phyloP scores from a whole-genome alignment of 352 stramenopile genomes.

The Pythium brassicae region DNA sequence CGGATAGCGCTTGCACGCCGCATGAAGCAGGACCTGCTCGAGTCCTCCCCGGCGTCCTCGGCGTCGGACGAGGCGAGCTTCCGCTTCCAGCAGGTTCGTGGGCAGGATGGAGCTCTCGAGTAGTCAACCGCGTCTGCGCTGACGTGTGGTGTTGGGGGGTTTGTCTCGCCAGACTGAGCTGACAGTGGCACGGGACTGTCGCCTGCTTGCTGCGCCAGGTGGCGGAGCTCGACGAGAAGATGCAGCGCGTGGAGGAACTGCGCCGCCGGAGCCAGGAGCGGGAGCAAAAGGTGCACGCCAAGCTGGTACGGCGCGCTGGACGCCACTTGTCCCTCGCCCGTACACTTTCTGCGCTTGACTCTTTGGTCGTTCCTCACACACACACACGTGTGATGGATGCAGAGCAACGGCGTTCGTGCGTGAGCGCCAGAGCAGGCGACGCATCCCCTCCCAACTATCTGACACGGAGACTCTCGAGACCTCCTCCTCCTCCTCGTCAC shows the following conservation, averaged over 20 bases:
- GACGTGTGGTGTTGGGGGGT: no score
- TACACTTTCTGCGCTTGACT: no score
- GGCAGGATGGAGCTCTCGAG: no score
- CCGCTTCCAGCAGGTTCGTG: slow-evolving; percentile 50
- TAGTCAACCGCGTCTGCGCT: no score
- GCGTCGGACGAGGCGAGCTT: slow-evolving; percentile 26
- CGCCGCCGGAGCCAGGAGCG: slow-evolving; percentile 58
- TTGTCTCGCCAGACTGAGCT: no score
- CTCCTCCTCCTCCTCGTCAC: no score
- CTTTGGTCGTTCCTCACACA: no score
- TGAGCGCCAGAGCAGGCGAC: background rate
- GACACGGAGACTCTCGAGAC: background rate
- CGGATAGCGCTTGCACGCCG: slow-evolving; percentile 64
- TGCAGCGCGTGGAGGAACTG: slow-evolving; percentile 72
- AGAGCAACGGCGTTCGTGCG: slow-evolving; percentile 6
- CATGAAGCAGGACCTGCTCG: slow-evolving; percentile 81
- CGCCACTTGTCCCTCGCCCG: background rate
- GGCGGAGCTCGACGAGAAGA: slow-evolving; percentile 70
- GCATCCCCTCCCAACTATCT: background rate
- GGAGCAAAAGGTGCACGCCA: slow-evolving; percentile 51
- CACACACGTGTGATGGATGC: background rate
- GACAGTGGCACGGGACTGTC: background rate
- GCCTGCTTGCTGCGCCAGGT: slow-evolving; percentile 22
- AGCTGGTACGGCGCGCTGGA: slow-evolving; percentile 25
- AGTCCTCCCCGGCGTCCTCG: slow-evolving; percentile 21